Conservation (phyloP, 352 stramenopile genomes). For the Phytophthora niederhauseri region DNA sequence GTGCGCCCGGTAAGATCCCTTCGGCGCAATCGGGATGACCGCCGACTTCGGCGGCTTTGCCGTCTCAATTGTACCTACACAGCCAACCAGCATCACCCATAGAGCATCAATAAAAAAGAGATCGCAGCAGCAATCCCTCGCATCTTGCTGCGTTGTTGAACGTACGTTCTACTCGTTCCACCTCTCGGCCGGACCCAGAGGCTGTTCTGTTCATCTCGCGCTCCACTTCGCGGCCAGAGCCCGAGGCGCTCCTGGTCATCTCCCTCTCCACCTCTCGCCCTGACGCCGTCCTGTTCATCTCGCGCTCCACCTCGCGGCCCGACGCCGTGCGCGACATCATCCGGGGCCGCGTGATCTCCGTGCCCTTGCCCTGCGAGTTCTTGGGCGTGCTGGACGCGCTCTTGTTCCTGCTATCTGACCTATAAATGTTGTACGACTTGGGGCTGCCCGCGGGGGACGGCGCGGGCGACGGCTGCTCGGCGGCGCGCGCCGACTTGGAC, state of each 20-base stretch:
- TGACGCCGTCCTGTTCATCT: conserved; percentile 31
- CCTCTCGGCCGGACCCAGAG: conserved; percentile 39
- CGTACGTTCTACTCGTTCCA: conserved; percentile 43
- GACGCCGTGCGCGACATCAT: conserved; percentile 70
- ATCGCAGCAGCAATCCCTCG: neutral
- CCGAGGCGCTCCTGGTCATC: conserved; percentile 49
- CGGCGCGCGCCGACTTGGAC: conserved; percentile 54
- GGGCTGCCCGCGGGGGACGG: conserved; percentile 41
- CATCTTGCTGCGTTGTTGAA: neutral
- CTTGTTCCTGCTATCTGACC: conserved; percentile 62
- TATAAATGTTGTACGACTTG: conserved; percentile 59
- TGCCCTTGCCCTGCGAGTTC: conserved; percentile 57
- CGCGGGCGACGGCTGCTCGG: conserved; percentile 44
- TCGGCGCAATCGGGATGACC: conserved; percentile 55
- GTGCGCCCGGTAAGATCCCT: conserved; percentile 69
- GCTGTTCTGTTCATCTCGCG: conserved; percentile 34
- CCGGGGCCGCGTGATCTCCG: conserved; percentile 75
- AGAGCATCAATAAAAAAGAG: too few species aligned
- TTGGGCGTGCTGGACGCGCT: conserved; percentile 41
- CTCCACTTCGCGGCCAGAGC: conserved; percentile 45
- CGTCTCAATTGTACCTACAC: conserved; percentile 37
- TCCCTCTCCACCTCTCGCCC: conserved; percentile 58
- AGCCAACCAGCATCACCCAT: neutral
- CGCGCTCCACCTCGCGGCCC: conserved; percentile 44
- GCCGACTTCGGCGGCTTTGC: conserved; percentile 49